Base-by-base conservation (phyloP, 2,329 filamentous ascomycete species). In the Fusarium verrucosum region DNA sequence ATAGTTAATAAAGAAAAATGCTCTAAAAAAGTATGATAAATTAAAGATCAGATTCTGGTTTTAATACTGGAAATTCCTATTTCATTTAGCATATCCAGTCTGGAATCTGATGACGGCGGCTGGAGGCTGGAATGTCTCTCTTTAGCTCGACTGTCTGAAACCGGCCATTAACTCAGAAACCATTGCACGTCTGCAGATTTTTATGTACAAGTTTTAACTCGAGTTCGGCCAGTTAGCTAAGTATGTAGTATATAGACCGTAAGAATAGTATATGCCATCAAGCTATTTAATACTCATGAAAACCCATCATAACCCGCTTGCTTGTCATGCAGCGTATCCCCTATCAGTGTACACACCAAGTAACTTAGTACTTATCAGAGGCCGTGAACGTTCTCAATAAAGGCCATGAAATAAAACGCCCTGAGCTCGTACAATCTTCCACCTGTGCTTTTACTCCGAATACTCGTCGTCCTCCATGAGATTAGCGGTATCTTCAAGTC, bases 401-500 rank as follows among this genome's bases (percentile, higher is more conserved):
- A 23, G 17, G 17, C 43, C 23, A 43, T 42, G 45, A 51, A 45
- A 50, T 40, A 45, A 37, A 49, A 33, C 47, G 20, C 43, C 36
- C 16, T 13, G 37, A 43, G 36, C 50, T 52, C 56, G 26, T 63
- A 51, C 50, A 60, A 25, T 11, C 26, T 11, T 45, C 50, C 23
- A 45, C 7, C 23, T 11, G 28, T 23, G 19, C 3, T 9, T 44
- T 68, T 56, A 71, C 53, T 72, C 67, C 25, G 68, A 71, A 38
- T 75, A 74, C 16, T 80, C 79, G 40, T 84, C 81, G 37, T 86
- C 83, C 23, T 84, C 83, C 25, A 80, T 73, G 25, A 84, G 71
- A 13, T 72, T 74, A 37, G 84, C 88, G 10, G 88, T 92, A 73
- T 89, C 85, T 66, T 92, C 87, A 41, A 92, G 73, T 4, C 84